Base-by-base conservation (phyloP, 176 grass and related monocot genomes). In the Aegilops longissima region DNA sequence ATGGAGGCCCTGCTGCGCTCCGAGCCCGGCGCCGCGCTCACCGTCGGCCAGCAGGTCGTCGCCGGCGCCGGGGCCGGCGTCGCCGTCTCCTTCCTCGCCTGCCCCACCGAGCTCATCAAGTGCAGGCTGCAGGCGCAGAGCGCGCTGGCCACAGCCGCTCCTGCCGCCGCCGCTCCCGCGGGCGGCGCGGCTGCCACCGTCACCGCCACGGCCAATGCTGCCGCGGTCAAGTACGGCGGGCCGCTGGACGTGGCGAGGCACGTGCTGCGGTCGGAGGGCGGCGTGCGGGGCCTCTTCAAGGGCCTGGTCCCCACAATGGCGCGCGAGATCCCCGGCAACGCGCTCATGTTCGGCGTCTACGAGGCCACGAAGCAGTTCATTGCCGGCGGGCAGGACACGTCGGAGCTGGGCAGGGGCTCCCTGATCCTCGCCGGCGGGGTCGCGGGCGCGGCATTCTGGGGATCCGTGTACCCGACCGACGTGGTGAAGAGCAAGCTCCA, bases 51-150 rank as follows among this genome's bases (percentile, higher is more conserved):
- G 87, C 95, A 95, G 83, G 59, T 93, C 14, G 25, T 93, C 5
- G 90, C 89, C 24, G 95, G 95, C 21, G 95, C 93, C 20, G 93
- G 95, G 45, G 95, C 95, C 14, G 93, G 93, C 1, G n/a, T 92
- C 34, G 91, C 93, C 39, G 95, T 97, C 74, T 88, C 93, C 12
- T 93, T 97, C 84, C 78, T 97, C 66, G 93, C 93, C 2, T 97
- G 93, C 14, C 91, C 95, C 30, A 97, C 95, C 21, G 95, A 95
- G 62, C 76, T 97, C 68, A 93, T 97, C 79, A 97, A 97, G 75
- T 97, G 93, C 91, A 94, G 95, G 83, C 70, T 97, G 79, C 95
- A 97, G 87, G 95, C 95, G 42, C 95, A 94, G 87, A 94, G 95
- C 70, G 90, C 81, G 51, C 74, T 94, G 20, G 85, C 90, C 3